These are phyloP conservation scores for Hemisphaericaspora lyxosophila DNA, from an alignment of 1,139 yeast genomes.

Conservation along the genomic window DNA sequence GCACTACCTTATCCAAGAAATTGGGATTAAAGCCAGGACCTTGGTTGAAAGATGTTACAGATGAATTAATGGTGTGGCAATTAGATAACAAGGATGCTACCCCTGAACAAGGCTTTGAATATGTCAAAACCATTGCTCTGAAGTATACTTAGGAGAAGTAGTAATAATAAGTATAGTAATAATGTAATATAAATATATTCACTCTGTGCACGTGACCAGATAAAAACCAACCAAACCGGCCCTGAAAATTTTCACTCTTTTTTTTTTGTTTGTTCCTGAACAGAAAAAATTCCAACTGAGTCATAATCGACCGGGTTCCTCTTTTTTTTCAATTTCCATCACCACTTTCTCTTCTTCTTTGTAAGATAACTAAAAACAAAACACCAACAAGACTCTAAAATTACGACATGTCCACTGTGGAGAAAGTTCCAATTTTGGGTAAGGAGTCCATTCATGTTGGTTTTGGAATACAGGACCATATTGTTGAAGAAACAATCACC, in stretches of 20 bases:
- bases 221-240: too few relatives aligned
- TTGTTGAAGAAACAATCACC: conserved; percentile 65
- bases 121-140: conserved; percentile 28
- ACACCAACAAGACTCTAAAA: too few relatives aligned
- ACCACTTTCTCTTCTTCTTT: neutral
- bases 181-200: too few relatives aligned
- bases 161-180: too few relatives aligned
- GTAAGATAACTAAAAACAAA: too few relatives aligned
- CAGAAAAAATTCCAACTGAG: too few relatives aligned
- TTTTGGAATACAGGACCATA: conserved; percentile 72
- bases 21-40: conserved; percentile 74
- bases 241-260: too few relatives aligned
- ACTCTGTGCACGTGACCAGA: too few relatives aligned
- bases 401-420: conserved; percentile 28
- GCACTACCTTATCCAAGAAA: conserved; percentile 57
- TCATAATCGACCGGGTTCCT: too few relatives aligned
- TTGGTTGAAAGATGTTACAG: conserved; percentile 66
- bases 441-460: conserved; percentile 89
- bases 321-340: too few relatives aligned
- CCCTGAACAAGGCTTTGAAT: conserved; percentile 53
- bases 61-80: conserved; percentile 67
- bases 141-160: conserved; percentile 8
- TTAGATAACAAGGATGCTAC: conserved; percentile 62
- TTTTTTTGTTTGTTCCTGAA: too few relatives aligned
- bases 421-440: conserved; percentile 75